Base-by-base conservation (phyloP, 2,329 filamentous ascomycete species). In the Neofusicoccum sp. region DNA sequence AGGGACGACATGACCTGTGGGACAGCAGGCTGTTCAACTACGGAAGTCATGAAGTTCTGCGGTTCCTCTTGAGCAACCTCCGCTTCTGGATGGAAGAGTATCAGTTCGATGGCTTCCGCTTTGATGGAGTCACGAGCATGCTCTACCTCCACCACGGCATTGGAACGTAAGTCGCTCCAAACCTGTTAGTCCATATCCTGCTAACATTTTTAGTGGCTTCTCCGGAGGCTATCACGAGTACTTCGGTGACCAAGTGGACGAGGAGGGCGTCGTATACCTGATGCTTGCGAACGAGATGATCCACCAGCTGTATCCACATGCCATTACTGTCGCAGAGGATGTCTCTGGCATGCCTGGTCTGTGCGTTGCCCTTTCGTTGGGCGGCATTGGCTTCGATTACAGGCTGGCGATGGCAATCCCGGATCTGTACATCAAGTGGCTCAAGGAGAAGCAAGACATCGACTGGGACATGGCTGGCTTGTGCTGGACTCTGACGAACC, bases 81-180 rank as follows among this genome's bases (percentile, higher is more conserved):
- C 86, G 93, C 26, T 99, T 96, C 80, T 99, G 95, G 93, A 98
- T 99, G 93, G 93, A 98, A 61, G 93, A 97, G 77, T 99, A 97
- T 71, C 81, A 86, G 41, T 98, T 99, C 71, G 95, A 99, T 71
- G 95, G 95, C 26, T 99, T 98, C 83, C 86, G 95, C 43, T 99
- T 99, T 69, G 95, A 99, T 68, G 95, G 95, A 65, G 95, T 99
- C 57, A 99, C 95, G 1, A 97, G 93, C 78, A 99, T 99, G 92
- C 87, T 99, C 61, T 99, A 99, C 75, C 79, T 81, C 14, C 95
- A 99, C 72, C 95, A 99, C 72, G 95, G 95, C 48, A 96, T 99
- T 76, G 95, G 95, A 81, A 96, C 93, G 87, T 95, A 80, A 83
- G 90, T 82, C 5, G 7, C 24, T 28, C 11, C 45, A 11, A 3